Percentiles rank a stretch among this genome's conserved stretches.
phyloP scores from a whole-genome alignment of 2,329 filamentous ascomycete species.

The Simplicillium sp. region DNA sequence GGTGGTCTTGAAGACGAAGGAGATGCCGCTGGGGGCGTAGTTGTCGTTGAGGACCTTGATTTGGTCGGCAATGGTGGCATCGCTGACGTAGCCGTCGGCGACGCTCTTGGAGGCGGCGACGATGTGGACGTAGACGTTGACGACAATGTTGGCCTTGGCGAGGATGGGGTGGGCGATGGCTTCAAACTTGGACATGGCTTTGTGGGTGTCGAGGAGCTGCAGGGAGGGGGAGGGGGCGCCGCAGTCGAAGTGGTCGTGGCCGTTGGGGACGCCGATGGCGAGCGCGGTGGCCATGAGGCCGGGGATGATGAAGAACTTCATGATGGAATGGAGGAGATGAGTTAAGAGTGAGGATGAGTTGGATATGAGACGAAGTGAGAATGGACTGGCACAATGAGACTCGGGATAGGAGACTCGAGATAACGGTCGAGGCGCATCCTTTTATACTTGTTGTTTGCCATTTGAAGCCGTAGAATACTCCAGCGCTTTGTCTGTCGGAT shows the following conservation, averaged over 20 bases:
- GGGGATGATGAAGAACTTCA: slow-evolving; percentile 4
- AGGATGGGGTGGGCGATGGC: background rate
- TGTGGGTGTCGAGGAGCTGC: slow-evolving; percentile 3
- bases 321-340: no score
- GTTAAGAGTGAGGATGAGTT: no score
- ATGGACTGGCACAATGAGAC: no score
- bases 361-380: no score
- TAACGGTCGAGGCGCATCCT: no score
- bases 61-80: background rate
- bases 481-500: no score
- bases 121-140: slow-evolving; percentile 27
- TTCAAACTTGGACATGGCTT: background rate
- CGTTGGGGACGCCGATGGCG: background rate
- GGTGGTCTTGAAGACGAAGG: slow-evolving; percentile 30
- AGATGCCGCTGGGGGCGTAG: slow-evolving; percentile 29
- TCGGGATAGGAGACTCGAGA: no score
- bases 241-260: slow-evolving; percentile 4
- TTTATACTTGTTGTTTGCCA: no score
- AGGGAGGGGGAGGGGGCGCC: slow-evolving; percentile 9
- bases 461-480: no score
- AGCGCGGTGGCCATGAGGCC: slow-evolving; percentile 10
- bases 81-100: slow-evolving; percentile 21
- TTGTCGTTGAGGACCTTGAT: slow-evolving; percentile 27
- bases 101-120: slow-evolving; percentile 19
- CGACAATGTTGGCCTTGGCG: slow-evolving; percentile 14